Evolutionary conservation across 164 flowering plant genomes (phyloP).

Genomic region (Warburgia ugandensis): DNA sequence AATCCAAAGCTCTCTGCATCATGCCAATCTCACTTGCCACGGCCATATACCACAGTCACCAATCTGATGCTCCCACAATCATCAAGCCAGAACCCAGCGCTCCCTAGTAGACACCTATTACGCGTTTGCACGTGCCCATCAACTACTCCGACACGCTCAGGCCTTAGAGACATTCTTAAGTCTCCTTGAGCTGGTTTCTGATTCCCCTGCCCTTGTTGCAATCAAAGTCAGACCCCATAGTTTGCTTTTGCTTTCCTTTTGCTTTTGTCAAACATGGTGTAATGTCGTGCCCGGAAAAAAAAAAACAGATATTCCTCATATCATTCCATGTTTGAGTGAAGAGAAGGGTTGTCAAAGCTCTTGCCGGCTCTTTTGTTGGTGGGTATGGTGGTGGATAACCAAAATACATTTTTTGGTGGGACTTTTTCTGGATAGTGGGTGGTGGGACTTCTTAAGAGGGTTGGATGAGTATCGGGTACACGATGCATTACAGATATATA

Average conservation of each 20-base stretch:
- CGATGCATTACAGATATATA: too few relatives aligned
- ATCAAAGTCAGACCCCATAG: conserved; percentile 67
- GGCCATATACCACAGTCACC: conserved; percentile 48
- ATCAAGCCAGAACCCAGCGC: conserved; percentile 54
- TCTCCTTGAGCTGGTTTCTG: conserved; percentile 6
- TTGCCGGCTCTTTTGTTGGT: conserved; percentile 21
- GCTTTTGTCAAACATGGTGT: conserved; percentile 40
- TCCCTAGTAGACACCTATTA: conserved; percentile 33
- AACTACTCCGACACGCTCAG: conserved; percentile 8
- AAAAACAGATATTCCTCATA: conserved; percentile 20
- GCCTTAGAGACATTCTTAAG: conserved; percentile 7
- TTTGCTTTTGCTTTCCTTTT: conserved; percentile 14
- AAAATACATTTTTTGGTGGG: conserved; percentile 44
- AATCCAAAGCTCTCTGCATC: conserved; percentile 75
- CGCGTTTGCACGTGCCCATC: conserved; percentile 17
- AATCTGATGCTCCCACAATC: conserved; percentile 27
- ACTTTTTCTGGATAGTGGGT: conserved; percentile 48
- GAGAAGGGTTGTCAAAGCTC: too few relatives aligned
- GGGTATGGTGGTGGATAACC: conserved; percentile 45
- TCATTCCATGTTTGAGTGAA: conserved; percentile 30
- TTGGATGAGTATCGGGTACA: conserved; percentile 8
- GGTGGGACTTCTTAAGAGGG: conserved; percentile 35
- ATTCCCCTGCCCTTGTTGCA: conserved; percentile 24
- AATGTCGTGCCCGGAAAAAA: conserved; percentile 35
- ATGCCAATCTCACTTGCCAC: conserved; percentile 77